These are phyloP conservation scores for Musa itinerans DNA, from an alignment of 176 grass and related monocot genomes.

Conservation along the genomic window DNA sequence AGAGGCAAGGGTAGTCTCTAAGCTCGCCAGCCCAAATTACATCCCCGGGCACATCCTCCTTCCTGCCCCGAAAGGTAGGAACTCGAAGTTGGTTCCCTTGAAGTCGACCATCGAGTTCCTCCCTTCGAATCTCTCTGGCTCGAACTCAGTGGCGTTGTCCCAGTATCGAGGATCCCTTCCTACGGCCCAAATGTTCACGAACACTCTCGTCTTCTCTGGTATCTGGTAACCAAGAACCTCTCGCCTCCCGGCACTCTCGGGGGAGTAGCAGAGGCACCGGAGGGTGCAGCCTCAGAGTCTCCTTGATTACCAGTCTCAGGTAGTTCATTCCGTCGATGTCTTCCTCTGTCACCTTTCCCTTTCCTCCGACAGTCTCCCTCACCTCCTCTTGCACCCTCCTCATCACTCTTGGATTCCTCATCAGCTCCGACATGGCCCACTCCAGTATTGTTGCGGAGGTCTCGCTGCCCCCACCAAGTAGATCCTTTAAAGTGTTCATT, in stretches of 20 bases:
- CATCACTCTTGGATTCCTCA: constrained; percentile 20
- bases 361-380: background rate
- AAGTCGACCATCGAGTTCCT: background rate
- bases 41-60: constrained; percentile 35
- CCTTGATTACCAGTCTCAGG: constrained; percentile 3
- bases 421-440: constrained; percentile 31
- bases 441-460: constrained; percentile 6
- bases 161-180: background rate
- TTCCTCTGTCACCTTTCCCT: background rate
- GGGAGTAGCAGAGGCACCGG: background rate
- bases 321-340: background rate
- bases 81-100: constrained; percentile 22
- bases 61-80: constrained; percentile 26
- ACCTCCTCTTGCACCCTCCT: background rate
- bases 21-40: background rate
- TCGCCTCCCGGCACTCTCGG: background rate
- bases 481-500: constrained; percentile 15
- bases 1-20: constrained; percentile 17
- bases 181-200: background rate
- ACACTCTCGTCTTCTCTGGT: background rate
- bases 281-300: constrained; percentile 4
- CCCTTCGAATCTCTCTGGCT: constrained; percentile 28
- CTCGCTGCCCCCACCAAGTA: constrained; percentile 16
- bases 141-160: constrained; percentile 17
- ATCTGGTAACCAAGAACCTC: background rate